Base-by-base conservation (phyloP, 23 red algal species). In the Agarophyton chilense region DNA sequence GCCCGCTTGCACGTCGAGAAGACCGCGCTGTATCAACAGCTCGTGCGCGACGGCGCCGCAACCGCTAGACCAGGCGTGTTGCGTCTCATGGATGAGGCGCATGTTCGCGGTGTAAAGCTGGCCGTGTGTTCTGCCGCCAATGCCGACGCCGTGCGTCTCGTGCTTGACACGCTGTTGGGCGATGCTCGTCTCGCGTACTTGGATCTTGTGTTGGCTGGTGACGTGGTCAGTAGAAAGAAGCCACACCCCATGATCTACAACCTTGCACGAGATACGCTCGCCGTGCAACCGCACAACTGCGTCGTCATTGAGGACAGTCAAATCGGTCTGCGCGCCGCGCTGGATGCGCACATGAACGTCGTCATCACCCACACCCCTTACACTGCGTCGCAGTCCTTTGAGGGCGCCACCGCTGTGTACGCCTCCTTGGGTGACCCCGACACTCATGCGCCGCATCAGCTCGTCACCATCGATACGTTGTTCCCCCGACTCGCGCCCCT, bases 191-290 rank as follows among this genome's bases (percentile, higher is more conserved):
- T 96, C 2, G 57, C 28, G 31, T 42, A 66, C 41, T 96, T 99
- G 60, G 86, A 93, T 25, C 45, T 99, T 1, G 49, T 99, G 13
- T 35, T 99, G 55, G 97, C 97, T 4, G 97, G 97, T 16, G 97
- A 95, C 70, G 71, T 84, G n/a, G 97, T 96, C 28, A 43, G 70
- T 19, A 21, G 43, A 10, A 99, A 99, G 85, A 99, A 99, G 61
- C 97, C 97, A 0, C 93, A 99, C 78, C 97, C 97, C 38, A 86
- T 95, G 84, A 96, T 99, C 50, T 99, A 99, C 76, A 56, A 89
- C 22, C 47, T 96, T n/a, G 93, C 93, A 19, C 52, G 60, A 0
- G 80, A 99, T 43, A 52, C 74, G 52, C 71, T 99, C 5, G 81
- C 79, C 38, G 46, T 99, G 7, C 6, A 7, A 6, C 26, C 54